These are phyloP conservation scores for Manihot esculenta DNA, from an alignment of 441 rosid genomes.

Conservation along the genomic window DNA sequence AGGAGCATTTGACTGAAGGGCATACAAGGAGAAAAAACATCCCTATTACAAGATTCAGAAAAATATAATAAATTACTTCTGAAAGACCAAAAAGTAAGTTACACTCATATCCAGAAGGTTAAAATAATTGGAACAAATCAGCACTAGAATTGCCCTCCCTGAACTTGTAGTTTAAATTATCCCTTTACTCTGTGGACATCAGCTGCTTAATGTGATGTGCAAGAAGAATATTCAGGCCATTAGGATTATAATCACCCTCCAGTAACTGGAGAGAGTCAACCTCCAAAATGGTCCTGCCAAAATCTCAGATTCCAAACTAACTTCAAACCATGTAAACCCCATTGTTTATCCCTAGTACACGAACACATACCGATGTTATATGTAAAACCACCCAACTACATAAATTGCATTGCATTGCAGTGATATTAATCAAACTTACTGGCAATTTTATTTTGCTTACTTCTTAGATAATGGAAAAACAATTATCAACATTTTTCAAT, in stretches of 20 bases:
- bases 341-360: no score
- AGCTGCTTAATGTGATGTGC: background rate
- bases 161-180: background rate
- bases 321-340: background rate
- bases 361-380: background rate
- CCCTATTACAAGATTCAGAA: background rate
- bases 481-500: background rate
- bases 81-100: background rate
- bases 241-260: background rate
- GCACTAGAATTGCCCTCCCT: background rate
- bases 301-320: background rate
- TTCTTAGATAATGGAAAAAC: background rate
- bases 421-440: background rate
- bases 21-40: background rate
- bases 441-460: background rate
- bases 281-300: background rate
- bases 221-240: no score
- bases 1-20: slow-evolving; percentile 1
- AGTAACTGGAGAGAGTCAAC: background rate
- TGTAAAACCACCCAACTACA: background rate
- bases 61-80: background rate
- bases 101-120: background rate
- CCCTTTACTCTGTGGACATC: background rate
- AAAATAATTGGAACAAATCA: background rate
- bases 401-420: background rate